Base-by-base conservation (phyloP, 2,329 filamentous ascomycete genomes). In the Camptophora hylomeconis region DNA sequence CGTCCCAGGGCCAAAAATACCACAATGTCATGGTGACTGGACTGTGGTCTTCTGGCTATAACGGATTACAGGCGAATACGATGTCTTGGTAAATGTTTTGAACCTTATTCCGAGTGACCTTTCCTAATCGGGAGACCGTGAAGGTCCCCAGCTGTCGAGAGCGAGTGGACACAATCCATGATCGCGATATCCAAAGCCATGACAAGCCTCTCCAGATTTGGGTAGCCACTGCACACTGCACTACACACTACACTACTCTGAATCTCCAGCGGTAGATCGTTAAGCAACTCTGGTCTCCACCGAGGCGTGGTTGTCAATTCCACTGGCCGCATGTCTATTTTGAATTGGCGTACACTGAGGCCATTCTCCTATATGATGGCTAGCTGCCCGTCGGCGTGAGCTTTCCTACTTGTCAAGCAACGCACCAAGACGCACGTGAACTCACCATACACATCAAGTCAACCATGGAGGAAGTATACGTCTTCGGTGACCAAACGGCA, bases 401-500 rank as follows among this genome's bases (percentile, higher is more conserved):
- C 17, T 19, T 37, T 30, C 26, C 28, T 37, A 26, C 24, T 28
- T 31, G 31, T 26, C 33, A 37, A 39, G 36, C 33, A 38, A 38
- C 38, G 31, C 36, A 39, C 35, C 38, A 37, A 37, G 37, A 41
- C 38, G 32, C 24, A 37, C 37, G 40, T 40, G 36, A 33, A 34
- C 33, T 20, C 35, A 24, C 35, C 31, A 30, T 31, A 28, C 30
- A 31, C 27, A 20, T 28, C 16, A 14, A 17, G 4, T 28, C 22
- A 35, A 40, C 19, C 30, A 46, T 46, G 44, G 44, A 45, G 44
- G 41, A 45, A 36, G 48, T 58, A 40, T 59, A 58, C 48, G 50
- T 61, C 47, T 61, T 61, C 42, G 58, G 58, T 46, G 58, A 61
- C 38, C 57, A 60, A 44, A 61, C 57, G 32, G 48, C 48, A 33